Base-by-base conservation (phyloP, 1,284 basidiomycete genomes). In the Tilletia setariae region DNA sequence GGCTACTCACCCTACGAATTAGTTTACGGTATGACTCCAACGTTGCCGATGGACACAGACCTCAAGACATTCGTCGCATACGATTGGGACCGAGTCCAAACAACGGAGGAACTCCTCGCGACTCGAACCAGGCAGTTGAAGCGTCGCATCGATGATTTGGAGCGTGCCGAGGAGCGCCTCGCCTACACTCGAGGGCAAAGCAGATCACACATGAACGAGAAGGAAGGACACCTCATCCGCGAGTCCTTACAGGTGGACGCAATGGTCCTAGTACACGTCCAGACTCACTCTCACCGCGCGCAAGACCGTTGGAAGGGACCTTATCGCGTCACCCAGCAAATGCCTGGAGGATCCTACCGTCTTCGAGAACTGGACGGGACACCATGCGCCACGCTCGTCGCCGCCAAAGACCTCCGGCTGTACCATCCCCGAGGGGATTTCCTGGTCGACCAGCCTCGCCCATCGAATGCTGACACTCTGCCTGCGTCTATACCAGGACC, bases 281-380 rank as follows among this genome's bases (percentile, higher is more conserved):
- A 16, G 8, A 49, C 6, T 7, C 47, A 49, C 47, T 16, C 19
- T n/a, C 47, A 49, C 7, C 47, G 47, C 4, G 47, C 47, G 19
- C 47, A 49, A 49, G 47, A 49, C 25, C 47, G 47, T 8, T 49
- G 47, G 47, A 4, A n/a, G 6, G 47, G 47, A 49, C 47, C 47
- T n/a, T 49, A 49, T 49, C 47, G 47, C 6, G 47, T 49, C 6
- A 19, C 4, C 7, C 8, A 23, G 25, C 47, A 49, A 49, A 16
- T 49, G 7, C 47, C 47, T 7, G 47, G 47, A 49, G 47, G 47
- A 49, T 49, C n/a, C n/a, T n/a, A n/a, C n/a, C n/a, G n/a, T n/a
- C n/a, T n/a, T n/a, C n/a, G n/a, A n/a, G n/a, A n/a, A n/a, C n/a
- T n/a, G n/a, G n/a, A n/a, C n/a, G n/a, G n/a, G n/a, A n/a, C n/a